Base-by-base conservation (phyloP, 129 eudicot genomes). In the Helichrysum umbraculigerum region DNA sequence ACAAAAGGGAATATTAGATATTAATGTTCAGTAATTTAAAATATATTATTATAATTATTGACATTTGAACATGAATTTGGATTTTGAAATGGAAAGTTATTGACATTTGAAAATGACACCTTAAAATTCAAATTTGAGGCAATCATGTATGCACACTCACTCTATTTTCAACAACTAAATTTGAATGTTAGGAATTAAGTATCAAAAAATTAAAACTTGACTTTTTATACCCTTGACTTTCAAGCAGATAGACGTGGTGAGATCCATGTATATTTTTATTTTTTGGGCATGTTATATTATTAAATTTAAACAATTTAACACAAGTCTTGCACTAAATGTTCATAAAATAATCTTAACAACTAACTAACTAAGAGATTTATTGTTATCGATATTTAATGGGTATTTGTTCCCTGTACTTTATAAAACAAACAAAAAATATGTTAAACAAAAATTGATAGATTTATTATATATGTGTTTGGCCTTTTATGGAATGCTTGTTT, bases 201-300 rank as follows among this genome's bases (percentile, higher is more conserved):
- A 72, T 52, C n/a, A n/a, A 3, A 33, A 32, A 64, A 52, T 56
- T 1, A 22, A 60, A 70, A 34, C 47, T 70, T 78, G 76, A 59
- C 80, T 78, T 70, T 41, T 20, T 78, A 70, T 78, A 29, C 57
- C 67, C 15, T 52, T 47, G 77, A 71, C 82, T 51, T 71, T 71
- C 28, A 71, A 62, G 71, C 82, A 77, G 34, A 64, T 61, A 78
- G 73, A 64, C 78, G 83, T 79, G 83, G n/a, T 62, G 71, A 67
- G 73, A 33, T 68, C 19, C 57, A 11, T 30, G 19, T 30, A 15
- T 29, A 63, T 9, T 32, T 20, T 1, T 28, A 6, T 32, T 32
- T 32, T 32, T 25, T 25, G 28, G 28, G 28, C 28, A 25, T 25
- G 0, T 25, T 0, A 25, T n/a, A 25, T 25, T 25, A 25, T 25